Evolutionary conservation across 2,329 filamentous ascomycete genomes (phyloP), one percentile per base, ranked within the genome.

Genomic region (Harringtonia lauricola): DNA sequence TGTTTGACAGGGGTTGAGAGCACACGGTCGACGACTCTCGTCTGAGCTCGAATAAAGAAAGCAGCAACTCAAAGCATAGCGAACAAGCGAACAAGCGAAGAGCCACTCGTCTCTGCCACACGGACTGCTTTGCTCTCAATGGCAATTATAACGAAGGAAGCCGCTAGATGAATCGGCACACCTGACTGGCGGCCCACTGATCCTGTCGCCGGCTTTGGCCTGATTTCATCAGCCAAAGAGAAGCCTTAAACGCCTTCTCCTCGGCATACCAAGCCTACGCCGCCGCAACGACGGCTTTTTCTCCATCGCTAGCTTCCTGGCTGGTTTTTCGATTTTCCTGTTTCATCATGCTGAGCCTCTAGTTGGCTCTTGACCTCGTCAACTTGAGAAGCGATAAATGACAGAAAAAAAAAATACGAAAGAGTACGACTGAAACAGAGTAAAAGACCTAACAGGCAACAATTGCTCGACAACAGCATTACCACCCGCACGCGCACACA

Each of bases 131-230:
- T 24, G 21, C 22, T 33, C 39, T n/a, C 21, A 36, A 29, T 36
- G 40, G 15, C 31, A 40, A 40, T n/a, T 40, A 31, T 31, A 12
- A 18, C 12, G 26, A 17, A 18, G 41, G 24, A 13, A 18, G 26
- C 26, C 33, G 17, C 41, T 43, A 39, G 36, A 35, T 43, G 19
- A 17, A 31, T 34, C 42, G 39, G 22, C 29, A 28, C 8, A 12
- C 18, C 17, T 30, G 42, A 44, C 42, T 44, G 42, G 42, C 8
- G 42, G 36, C 36, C 42, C 42, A 33, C 42, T 30, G 19, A 28
- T 28, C 36, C 36, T 18, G 41, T 18, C 18, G 36, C 31, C 40
- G 36, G 30, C 36, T 44, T 43, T 33, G 26, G 19, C 26, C 40
- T 13, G 19, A 22, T 42, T 35, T n/a, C 30, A 33, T 12, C 36